Base-by-base conservation (phyloP, 805 yeast genomes). In the Kuraishia borneana region DNA sequence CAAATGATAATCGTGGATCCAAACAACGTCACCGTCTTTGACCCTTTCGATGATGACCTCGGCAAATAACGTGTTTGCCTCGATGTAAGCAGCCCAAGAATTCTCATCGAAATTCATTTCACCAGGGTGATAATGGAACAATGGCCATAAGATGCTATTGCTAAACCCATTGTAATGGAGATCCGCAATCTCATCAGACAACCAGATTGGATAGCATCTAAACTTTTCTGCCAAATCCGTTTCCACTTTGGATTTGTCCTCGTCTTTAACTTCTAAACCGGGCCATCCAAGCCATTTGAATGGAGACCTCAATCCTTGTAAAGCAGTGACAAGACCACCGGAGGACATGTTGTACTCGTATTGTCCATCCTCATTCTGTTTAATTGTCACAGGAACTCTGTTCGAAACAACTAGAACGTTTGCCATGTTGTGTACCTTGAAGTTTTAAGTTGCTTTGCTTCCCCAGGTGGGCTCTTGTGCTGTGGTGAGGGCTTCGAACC, bases 271-370 rank as follows among this genome's bases (percentile, higher is more conserved):
- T 45, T 87, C 95, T 50, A 87, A 58, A 8, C 89, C 94, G 2
- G 97, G 95, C 99, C 99, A 92, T 12, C 99, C 99, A 48, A 83
- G 77, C 99, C 99, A 92, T 53, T 87, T 92, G 58, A 87, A 87
- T 32, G 81, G 78, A 49, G 83, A 82, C 54, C 84, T 84, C 35
- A 92, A 61, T 1, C 97, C 97, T 50, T 88, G 94, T 28, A 92
- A 63, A 0, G 96, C 98, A 1, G 96, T 85, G 18, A 94, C 98
- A 32, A 92, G 70, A 2, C 99, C 99, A 19, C 99, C 99, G 2
- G 95, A 83, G 21, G 96, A 87, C 96, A 92, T 84, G 32, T 77
- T 60, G 55, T 89, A 92, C 39, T 75, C 76, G 53, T 85, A 92
- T 9, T 68, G 55, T 3, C 89, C 87, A 3, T 65, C 62, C 1